Base-by-base conservation (phyloP, 1,284 basidiomycete genomes). In the Heterobasidion occidentale region DNA sequence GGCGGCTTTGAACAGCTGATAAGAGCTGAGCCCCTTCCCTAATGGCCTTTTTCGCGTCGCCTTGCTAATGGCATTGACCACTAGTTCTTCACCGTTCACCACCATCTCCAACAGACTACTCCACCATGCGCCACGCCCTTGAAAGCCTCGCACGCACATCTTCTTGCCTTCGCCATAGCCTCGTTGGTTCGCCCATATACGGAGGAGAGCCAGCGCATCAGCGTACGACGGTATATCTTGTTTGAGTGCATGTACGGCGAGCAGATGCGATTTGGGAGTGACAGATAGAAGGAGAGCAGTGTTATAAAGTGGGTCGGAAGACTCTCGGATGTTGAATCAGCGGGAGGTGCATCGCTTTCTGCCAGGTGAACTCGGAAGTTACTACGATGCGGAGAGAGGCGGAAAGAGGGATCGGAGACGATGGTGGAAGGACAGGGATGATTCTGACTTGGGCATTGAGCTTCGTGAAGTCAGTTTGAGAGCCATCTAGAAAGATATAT, bases 171-270 rank as follows among this genome's bases (percentile, higher is more conserved):
- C 74, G 2, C 81, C 78, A 61, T 92, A 92, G 0, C 92, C 93
- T 19, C 94, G 80, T 67, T 95, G 90, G 55, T 88, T 87, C 1
- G 92, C 90, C 96, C 95, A 98, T 17, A 96, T 82, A 19, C 92
- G 82, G 55, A 98, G 81, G 9, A 98, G 75, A 1, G 88, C 77
- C 17, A 93, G 72, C 7, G 92, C 92, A 58, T 95, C 90, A 2
- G 74, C 70, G 65, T 92, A 93, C 0, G 84, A 80, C 0, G 87
- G 78, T 5, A 82, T 77, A 12, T 77, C 71, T 59, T 87, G 76
- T 50, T 86, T 78, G 15, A 91, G 71, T 0, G 75, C 68, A 68
- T 96, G 85, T 9, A 86, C 76, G 33, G 84, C 77, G 33, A 95
- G 74, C 2, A 96, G 78, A 57, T 89, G 80, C 0, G 79, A 62